Base-by-base conservation (phyloP, 23 red algal species). In the Gracilaria gracilis region DNA sequence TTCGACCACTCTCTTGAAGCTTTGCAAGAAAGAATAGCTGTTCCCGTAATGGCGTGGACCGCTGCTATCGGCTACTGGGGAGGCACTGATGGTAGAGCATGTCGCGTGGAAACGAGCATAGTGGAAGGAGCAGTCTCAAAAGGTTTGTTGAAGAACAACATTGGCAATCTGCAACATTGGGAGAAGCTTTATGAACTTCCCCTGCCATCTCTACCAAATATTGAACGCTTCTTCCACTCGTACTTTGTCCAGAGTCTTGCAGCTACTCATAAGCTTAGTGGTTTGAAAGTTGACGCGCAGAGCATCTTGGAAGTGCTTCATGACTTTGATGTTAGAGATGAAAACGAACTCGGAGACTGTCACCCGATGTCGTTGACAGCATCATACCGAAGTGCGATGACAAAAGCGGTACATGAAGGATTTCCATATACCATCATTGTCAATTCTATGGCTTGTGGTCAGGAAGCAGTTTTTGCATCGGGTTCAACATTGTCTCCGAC, bases 51-150 rank as follows among this genome's bases (percentile, higher is more conserved):
- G 12, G 92, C 59, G 23, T 94, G 92, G 92, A 71, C 71, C 24
- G 78, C 92, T 35, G 48, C 85, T 5, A 88, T 88, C 50, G 92
- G 92, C 2, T 94, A 94, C 39, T 94, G 92, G 92, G 92, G 85
- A 23, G 92, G 92, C 25, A 79, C 25, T 28, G 39, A 64, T 55
- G 87, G 80, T 24, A 38, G 12, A 20, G 62, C 70, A 9, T 91
- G 87, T 49, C 20, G 49, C 27, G 44, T 93, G 64, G 16, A 93
- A 73, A 81, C 77, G 17, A 47, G 32, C 21, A 38, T 53, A 34
- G 76, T 83, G 15, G 47, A 49, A 32, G 85, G 80, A 16, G 40
- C 59, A 33, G 25, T 88, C n/a, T 72, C 82, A 29, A 47, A 61
- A 69, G 92, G 92, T 54, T 75, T 94, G 34, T 47, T 48, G 11